Evolutionary conservation across 208 protist species (phyloP), one percentile per base, ranked within the genome.

Genomic region (Wallacemonas sp.): DNA sequence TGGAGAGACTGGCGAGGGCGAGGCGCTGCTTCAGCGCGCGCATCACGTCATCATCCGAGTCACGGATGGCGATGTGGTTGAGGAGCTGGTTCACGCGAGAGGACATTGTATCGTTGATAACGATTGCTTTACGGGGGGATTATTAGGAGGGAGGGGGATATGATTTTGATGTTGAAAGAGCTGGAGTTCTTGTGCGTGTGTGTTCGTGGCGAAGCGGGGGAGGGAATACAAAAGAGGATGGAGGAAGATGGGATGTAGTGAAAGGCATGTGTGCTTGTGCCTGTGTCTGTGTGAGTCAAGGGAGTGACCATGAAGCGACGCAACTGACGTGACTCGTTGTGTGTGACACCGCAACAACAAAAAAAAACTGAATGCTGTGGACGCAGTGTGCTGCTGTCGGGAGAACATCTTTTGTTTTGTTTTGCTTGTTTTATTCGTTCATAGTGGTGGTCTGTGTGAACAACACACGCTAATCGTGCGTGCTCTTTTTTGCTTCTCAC

Each of bases 71-170:
- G 65, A 94, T 85, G 83, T 94, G 88, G 61, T 66, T 77, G 61
- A 94, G 78, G 27, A 94, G 65, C 65, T 89, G 90, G 74, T 88
- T 86, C 38, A 94, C 54, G 49, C 88, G 85, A 30, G 54, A 55
- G 19, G 87, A 77, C 87, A 94, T 94, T 21, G n/a, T 69, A 61
- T 27, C 8, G 54, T 8, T 26, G 16, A 11, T 65, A 14, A 43
- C 2, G 32, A 19, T 30, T 12, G 52, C n/a, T 41, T 12, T 4
- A 19, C 16, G 2, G 23, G 52, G 23, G 5, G 32, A 34, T 24
- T 41, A 43, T 11, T 41, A 41, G 6, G 48, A 56, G 27, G 6
- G 32, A 56, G 19, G 5, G 44, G 14, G 14, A 41, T 41, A 14
- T 41, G 6, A 14, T 41, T 41, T 41, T 41, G 36, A 41, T 41